Percentiles rank a stretch among this genome's conserved stretches.
Conservation (phyloP, 208 protist genomes). For the Histomonas meleagridis region DNA sequence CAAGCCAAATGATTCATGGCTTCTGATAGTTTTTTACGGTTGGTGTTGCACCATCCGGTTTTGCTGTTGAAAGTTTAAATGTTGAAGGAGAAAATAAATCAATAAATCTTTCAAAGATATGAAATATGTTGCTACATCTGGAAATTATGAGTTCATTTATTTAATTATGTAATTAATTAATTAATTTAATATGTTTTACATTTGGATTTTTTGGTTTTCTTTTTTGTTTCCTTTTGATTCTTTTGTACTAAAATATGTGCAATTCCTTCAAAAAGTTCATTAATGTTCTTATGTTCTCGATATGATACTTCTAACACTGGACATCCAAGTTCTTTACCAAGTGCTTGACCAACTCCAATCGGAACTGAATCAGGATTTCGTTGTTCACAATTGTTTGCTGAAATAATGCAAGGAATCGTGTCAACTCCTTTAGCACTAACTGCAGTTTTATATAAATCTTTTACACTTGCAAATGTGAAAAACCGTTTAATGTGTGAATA, state of each 20-base stretch:
- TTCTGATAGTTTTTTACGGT: background rate
- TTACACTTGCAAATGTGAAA: background rate
- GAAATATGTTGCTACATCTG: background rate
- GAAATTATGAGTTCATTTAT: slow-evolving; percentile 1
- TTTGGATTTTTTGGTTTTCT: no score
- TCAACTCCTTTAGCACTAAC: background rate
- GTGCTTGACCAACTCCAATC: background rate
- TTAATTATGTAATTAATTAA: no score
- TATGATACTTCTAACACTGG: background rate
- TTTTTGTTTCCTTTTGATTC: no score
- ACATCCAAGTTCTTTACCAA: background rate
- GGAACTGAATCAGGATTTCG: background rate
- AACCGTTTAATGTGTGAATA: no score
- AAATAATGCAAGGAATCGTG: background rate
- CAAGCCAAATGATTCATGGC: no score
- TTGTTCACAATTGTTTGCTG: background rate
- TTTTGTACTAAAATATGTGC: no score
- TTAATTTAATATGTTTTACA: no score
- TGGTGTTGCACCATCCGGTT: background rate
- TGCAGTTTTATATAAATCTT: background rate
- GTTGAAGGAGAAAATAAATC: background rate
- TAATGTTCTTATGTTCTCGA: background rate
- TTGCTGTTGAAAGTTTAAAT: background rate
- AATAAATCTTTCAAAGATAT: background rate
- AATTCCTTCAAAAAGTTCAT: background rate